These are phyloP conservation scores for Monilinia fructicola DNA, from an alignment of 2,329 filamentous ascomycete species.

Conservation along the genomic window DNA sequence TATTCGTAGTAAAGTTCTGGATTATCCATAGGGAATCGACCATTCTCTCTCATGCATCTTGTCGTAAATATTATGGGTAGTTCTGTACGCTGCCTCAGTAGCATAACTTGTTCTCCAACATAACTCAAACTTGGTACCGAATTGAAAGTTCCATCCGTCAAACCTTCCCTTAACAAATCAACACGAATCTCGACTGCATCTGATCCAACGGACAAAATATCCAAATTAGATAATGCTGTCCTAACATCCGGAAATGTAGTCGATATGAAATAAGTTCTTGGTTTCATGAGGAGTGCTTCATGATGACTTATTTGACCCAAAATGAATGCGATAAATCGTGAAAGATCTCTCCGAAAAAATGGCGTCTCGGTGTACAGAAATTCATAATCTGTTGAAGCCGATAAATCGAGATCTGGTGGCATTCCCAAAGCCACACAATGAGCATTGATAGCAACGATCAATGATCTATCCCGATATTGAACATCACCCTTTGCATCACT, in stretches of 20 bases:
- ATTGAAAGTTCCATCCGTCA: conserved; percentile 60
- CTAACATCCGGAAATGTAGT: conserved; percentile 86
- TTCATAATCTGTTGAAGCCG: conserved; percentile 75
- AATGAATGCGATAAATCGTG: conserved; percentile 76
- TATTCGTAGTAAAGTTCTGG: conserved; percentile 74
- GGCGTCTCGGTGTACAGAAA: conserved; percentile 75
- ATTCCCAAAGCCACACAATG: conserved; percentile 72
- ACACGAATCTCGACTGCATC: conserved; percentile 85
- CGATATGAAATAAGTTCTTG: conserved; percentile 79
- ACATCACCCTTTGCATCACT: conserved; percentile 58
- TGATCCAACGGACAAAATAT: conserved; percentile 82
- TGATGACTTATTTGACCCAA: conserved; percentile 78
- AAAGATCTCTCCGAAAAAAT: conserved; percentile 72
- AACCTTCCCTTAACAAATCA: conserved; percentile 73
- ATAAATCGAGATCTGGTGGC: conserved; percentile 65
- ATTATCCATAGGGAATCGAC: conserved; percentile 80
- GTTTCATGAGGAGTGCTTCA: conserved; percentile 73
- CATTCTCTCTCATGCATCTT: conserved; percentile 77
- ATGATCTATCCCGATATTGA: conserved; percentile 54
- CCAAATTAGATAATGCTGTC: conserved; percentile 77
- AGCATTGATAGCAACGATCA: conserved; percentile 70
- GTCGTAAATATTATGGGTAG: conserved; percentile 90
- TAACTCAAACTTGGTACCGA: conserved; percentile 76
- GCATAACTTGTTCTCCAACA: conserved; percentile 83
- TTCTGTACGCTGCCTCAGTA: conserved; percentile 78